Evolutionary conservation across 1,284 basidiomycete species (phyloP), one percentile per base, ranked within the genome.

Genomic region (Moesziomyces parantarcticus): DNA sequence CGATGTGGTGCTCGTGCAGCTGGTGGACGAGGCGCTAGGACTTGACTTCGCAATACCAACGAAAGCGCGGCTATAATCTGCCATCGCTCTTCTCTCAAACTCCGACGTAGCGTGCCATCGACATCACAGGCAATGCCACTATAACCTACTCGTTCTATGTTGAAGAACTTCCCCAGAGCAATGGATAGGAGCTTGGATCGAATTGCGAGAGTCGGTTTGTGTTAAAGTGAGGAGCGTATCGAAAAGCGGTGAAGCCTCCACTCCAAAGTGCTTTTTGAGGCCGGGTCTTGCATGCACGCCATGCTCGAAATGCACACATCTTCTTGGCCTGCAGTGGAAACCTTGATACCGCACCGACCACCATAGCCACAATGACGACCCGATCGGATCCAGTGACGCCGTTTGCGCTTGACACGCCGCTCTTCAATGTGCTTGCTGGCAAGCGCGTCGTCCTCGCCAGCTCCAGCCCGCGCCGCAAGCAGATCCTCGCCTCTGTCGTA

Each of bases 361-460:
- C 39, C 21, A 25, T 43, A 3, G 11, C 13, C 34, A 36, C 34
- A 20, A 22, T 20, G n/a, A 50, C 52, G 18, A 54, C 36, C 32
- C 42, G 59, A 55, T 43, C 44, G 16, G 75, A 76, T 14, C 43
- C 74, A 18, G 66, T 77, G 18, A 70, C 62, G 13, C 26, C 58
- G 0, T 68, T 74, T n/a, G 81, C 81, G 25, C 71, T 83, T 5
- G 43, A 46, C 23, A 72, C 64, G 16, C 80, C 80, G 23, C 75
- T 76, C 1, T 80, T 81, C 50, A 78, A 73, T 49, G 77, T 77
- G 43, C 71, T 82, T 10, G 57, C 60, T 13, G 79, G 79, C 11
- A 80, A 77, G 54, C 71, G 81, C 4, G 70, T 83, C 3, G 51
- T 83, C 5, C 59, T 83, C 4, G 81, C 81, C 5, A 77, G 74